Conservation (phyloP, 2,329 filamentous ascomycete genomes). For the Fusarium sp. region DNA sequence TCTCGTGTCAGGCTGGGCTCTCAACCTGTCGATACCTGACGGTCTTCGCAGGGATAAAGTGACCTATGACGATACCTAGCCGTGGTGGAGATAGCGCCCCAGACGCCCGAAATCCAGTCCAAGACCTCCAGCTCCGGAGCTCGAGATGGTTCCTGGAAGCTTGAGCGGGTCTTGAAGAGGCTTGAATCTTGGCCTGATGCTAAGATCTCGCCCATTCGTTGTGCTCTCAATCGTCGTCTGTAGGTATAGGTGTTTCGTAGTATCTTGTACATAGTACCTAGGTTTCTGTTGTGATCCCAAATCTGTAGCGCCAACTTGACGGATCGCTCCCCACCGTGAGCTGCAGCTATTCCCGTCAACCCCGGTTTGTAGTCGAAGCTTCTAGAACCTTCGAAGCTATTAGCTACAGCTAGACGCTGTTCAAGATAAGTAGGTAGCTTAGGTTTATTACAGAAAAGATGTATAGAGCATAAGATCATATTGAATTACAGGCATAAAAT, state of each 20-base stretch:
- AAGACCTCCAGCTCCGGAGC: conserved; percentile 1
- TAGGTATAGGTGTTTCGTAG: background rate
- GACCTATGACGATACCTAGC: conserved; percentile 43
- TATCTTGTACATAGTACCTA: conserved; percentile 7
- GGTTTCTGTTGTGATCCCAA: conserved; percentile 6
- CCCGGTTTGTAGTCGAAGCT: conserved; percentile 36
- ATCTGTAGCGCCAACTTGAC: conserved; percentile 8
- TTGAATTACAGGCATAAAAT: background rate
- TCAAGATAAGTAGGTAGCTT: background rate
- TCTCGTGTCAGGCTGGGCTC: conserved; percentile 25
- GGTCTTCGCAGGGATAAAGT: conserved; percentile 21
- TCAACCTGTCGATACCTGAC: conserved; percentile 41
- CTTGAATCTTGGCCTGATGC: background rate
- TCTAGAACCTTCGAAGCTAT: conserved; percentile 45
- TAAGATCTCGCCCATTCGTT: background rate
- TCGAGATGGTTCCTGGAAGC: conserved; percentile 13
- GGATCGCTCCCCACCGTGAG: conserved; percentile 14
- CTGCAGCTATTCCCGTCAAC: conserved; percentile 29
- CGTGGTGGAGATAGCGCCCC: conserved; percentile 31
- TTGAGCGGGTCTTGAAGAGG: conserved; percentile 5
- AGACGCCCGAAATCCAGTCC: conserved; percentile 29
- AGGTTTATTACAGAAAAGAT: background rate
- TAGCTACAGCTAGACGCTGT: background rate
- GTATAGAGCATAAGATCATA: background rate
- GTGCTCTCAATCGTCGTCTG: background rate